Evolutionary conservation across 805 yeast genomes (phyloP), one percentile per base, ranked within the genome.

Genomic region (Yarrowia divulgata): DNA sequence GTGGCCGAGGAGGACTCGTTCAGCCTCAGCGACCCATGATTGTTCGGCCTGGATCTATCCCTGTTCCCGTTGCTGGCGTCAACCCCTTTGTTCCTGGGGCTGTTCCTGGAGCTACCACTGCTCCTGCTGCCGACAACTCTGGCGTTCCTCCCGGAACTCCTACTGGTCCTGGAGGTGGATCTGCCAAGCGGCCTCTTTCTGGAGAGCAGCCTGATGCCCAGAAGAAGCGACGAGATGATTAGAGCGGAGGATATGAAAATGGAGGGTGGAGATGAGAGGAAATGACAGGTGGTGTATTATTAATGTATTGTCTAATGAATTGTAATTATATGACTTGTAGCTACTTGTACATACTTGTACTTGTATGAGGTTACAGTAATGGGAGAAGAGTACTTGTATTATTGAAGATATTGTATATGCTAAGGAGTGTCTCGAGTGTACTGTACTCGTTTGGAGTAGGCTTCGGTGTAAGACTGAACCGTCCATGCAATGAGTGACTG

Each of bases 201-300:
- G 62, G 57, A 1, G 70, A 66, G 8, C 55, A 57, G 35, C 50
- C 55, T 13, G 72, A 71, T 50, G 71, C 64, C 13, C 72, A 52
- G 50, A 71, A 71, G 60, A 55, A 71, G 58, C 45, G 68, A 10
- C 71, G 71, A 39, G 71, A 71, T 18, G 70, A 54, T 29, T 69
- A 62, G 18, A 14, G 52, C 29, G 29, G 29, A 48, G 39, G 34
- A 16, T 16, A 13, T 29, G 50, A 23, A 23, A 23, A 46, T 7
- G 14, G n/a, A 19, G 18, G n/a, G 16, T 37, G 37, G 16, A 19
- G 39, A 37, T 34, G 23, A 13, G 29, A 63, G 9, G 52, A 64
- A 14, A 19, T 2, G n/a, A 7, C 5, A 29, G 23, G 32, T 37
- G 45, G 40, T 43, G 52, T 69, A 48, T 45, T 67, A 66, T 42